Evolutionary conservation across 176 grass and related monocot species (phyloP).

Genomic region (Musa beccarii): DNA sequence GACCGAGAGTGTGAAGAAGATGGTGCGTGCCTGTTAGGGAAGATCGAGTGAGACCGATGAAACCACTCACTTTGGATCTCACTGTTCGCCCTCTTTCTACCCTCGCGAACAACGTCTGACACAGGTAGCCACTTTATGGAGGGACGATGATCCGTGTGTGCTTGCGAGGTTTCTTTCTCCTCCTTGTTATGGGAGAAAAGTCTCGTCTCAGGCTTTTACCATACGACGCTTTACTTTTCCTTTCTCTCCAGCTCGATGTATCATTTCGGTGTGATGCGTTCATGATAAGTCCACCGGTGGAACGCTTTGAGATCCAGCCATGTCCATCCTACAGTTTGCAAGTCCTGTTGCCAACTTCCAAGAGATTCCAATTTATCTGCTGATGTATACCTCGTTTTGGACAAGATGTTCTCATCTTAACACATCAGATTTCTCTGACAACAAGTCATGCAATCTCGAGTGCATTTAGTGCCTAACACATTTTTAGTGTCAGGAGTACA

Average conservation of each 20-base stretch:
- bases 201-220: conserved; percentile 65
- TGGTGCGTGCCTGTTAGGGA: not conserved
- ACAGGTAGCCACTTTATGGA: not conserved
- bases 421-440: too few species aligned
- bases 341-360: too few species aligned
- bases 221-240: conserved; percentile 26
- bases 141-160: not conserved
- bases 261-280: conserved; percentile 34
- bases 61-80: not conserved
- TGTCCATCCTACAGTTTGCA: too few species aligned
- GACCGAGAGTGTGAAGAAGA: too few species aligned
- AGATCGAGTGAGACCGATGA: not conserved
- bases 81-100: not conserved
- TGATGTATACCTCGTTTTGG: too few species aligned
- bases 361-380: too few species aligned
- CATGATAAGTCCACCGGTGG: conserved; percentile 5
- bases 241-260: conserved; percentile 17
- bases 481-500: too few species aligned
- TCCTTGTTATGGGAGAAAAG: conserved; percentile 61
- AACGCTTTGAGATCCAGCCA: too few species aligned
- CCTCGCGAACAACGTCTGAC: not conserved
- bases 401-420: too few species aligned
- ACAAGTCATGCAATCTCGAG: too few species aligned
- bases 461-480: too few species aligned
- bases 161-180: conserved; percentile 3